Evolutionary conservation across 1,139 yeast genomes (phyloP).

Genomic region (Debaryomyces sp.): DNA sequence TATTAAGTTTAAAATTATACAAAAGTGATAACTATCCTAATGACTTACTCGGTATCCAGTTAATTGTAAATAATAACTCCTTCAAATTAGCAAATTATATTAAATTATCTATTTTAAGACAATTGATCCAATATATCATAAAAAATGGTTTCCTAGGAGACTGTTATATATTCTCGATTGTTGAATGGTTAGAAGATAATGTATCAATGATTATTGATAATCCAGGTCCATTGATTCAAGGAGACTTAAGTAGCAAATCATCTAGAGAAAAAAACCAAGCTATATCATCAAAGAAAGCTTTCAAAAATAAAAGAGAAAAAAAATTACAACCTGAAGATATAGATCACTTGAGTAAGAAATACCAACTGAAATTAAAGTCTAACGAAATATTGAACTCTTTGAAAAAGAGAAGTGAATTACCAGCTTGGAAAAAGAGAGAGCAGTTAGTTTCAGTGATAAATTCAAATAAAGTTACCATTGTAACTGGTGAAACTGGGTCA

Average conservation of each 20-base stretch:
- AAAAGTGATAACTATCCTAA: conserved; percentile 58
- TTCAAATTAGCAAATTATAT: conserved; percentile 72
- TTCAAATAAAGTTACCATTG: conserved; percentile 64
- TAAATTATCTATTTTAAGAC: conserved; percentile 62
- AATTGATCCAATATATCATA: conserved; percentile 43
- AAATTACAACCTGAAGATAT: conserved; percentile 5
- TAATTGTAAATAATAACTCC: conserved; percentile 49
- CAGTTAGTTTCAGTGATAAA: conserved; percentile 59
- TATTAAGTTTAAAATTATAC: conserved; percentile 53
- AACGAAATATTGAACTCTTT: conserved; percentile 21
- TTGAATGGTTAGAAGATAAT: conserved; percentile 77
- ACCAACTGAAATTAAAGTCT: conserved; percentile 18
- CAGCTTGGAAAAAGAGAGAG: conserved; percentile 78
- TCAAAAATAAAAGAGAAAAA: neutral
- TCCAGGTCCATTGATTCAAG: conserved; percentile 67
- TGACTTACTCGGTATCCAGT: conserved; percentile 62
- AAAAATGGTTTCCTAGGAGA: conserved; percentile 59
- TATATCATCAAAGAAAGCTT: neutral
- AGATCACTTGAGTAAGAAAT: conserved; percentile 18
- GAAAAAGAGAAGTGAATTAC: conserved; percentile 55
- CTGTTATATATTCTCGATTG: conserved; percentile 62
- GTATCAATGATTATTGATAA: conserved; percentile 57
- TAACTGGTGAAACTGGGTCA: conserved; percentile 97
- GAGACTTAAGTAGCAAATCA: conserved; percentile 15
- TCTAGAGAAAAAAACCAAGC: neutral